These are phyloP conservation scores for Phlyctochytrium bullatum DNA, from an alignment of 192 early-diverging fungal species.

Conservation along the genomic window DNA sequence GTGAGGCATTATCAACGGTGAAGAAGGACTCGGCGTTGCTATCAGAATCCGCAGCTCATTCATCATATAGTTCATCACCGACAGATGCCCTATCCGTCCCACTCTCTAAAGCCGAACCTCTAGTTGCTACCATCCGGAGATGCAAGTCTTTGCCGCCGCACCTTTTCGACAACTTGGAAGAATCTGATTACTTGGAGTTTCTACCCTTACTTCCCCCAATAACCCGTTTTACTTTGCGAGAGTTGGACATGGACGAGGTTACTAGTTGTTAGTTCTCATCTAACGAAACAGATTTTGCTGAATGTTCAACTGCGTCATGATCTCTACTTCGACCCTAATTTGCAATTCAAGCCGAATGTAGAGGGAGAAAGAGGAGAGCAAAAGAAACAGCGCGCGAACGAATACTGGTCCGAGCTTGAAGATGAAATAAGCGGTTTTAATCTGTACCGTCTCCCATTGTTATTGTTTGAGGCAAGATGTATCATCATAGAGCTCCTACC, in stretches of 20 bases:
- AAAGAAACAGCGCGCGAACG: conserved; percentile 58
- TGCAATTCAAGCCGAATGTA: conserved; percentile 85
- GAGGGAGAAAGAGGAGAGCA: conserved; percentile 66
- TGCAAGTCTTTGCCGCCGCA: conserved; percentile 29
- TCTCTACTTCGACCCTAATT: conserved; percentile 82
- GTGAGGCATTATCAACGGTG: too few relatives aligned
- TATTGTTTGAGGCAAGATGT: conserved; percentile 73
- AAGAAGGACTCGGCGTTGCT: too few relatives aligned
- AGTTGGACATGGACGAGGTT: conserved; percentile 68
- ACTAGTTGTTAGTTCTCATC: background rate
- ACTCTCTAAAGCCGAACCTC: too few relatives aligned
- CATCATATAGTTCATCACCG: too few relatives aligned
- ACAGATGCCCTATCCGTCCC: too few relatives aligned
- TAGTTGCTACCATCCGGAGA: conserved; percentile 29
- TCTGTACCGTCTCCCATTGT: conserved; percentile 53
- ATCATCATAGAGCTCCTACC: conserved; percentile 68
- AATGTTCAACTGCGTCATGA: conserved; percentile 88
- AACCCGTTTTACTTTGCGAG: conserved; percentile 82
- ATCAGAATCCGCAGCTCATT: too few relatives aligned
- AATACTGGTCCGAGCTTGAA: conserved; percentile 74
- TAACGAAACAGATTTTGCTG: conserved; percentile 62
- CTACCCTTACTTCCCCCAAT: conserved; percentile 63
- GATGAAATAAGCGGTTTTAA: conserved; percentile 43
- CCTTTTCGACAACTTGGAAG: conserved; percentile 38
- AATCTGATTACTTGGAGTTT: conserved; percentile 39